Base-by-base conservation (phyloP, 169 alveolate genomes). In the Cryptosporidium xiaoi region DNA sequence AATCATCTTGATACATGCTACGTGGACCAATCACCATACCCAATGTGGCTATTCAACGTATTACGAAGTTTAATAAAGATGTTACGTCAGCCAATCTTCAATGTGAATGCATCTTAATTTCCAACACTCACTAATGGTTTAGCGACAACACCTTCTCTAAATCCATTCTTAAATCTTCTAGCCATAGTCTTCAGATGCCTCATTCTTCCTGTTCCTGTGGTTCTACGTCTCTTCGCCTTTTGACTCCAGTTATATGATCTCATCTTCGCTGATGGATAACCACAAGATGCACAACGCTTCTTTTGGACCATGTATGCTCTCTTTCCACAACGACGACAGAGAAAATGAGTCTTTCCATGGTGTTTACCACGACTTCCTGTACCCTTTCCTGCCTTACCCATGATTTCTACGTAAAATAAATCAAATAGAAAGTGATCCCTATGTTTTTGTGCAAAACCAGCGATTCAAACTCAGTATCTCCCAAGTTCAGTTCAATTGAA, bases 121-220 rank as follows among this genome's bases (percentile, higher is more conserved):
- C 40, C 66, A 40, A 24, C 15, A 40, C 40, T 77, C 29, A 15
- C 24, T 2, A 60, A 34, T 77, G 96, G 90, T 55, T 83, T 87
- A 51, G 98, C 97, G 18, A 90, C 90, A 40, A 97, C 95, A 69
- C 99, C 99, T 44, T 96, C 97, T 82, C 99, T 94, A 95, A 97
- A 98, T 82, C 97, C 97, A 91, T 97, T 97, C 95, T 97, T 97
- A 83, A 96, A 95, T 90, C 98, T 96, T 92, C 99, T 93, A 33
- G 98, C 95, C 92, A 98, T 83, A 44, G 96, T 94, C 95, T 97
- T 97, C 90, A 97, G 91, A 92, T 97, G 96, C 91, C 99, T 95
- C 95, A 96, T 91, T 91, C 99, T 96, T 82, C 99, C 99, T 77
- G 99, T 97, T 64, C 99, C 99, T 62, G 96, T 94, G 67, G 99